Evolutionary conservation across 1,284 basidiomycete genomes (phyloP).

Genomic region (Laetiporus sulphureus): DNA sequence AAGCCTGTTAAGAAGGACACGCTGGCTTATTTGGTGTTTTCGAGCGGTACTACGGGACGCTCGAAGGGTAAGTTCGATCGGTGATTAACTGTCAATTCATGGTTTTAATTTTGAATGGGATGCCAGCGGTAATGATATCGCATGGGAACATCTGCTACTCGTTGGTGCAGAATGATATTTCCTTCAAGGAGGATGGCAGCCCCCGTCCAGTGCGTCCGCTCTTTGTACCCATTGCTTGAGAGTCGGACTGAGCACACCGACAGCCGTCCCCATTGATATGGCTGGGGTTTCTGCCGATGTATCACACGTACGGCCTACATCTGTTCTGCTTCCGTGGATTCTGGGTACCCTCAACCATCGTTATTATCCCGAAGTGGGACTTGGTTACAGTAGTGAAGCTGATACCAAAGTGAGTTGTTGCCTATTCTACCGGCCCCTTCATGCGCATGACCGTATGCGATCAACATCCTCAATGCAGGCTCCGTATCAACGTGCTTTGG

Average conservation of each 20-base stretch:
- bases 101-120: too few relatives aligned
- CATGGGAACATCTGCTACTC: conserved; percentile 59
- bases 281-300: conserved; percentile 59
- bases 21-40: conserved; percentile 67
- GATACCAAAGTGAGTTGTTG: conserved; percentile 36
- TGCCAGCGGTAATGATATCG: conserved; percentile 70
- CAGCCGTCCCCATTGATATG: conserved; percentile 27
- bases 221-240: too few relatives aligned
- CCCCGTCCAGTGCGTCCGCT: neutral
- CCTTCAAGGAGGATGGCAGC: conserved; percentile 16
- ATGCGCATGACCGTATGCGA: neutral
- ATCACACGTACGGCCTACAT: conserved; percentile 64
- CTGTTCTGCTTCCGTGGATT: conserved; percentile 43
- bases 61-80: conserved; percentile 52
- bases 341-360: conserved; percentile 35
- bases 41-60: conserved; percentile 70
- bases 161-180: conserved; percentile 34
- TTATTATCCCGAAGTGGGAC: conserved; percentile 60
- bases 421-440: neutral
- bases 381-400: conserved; percentile 34
- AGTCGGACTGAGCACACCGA: too few relatives aligned
- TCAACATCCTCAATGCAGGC: conserved; percentile 32
- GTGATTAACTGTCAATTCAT: too few relatives aligned
- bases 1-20: conserved; percentile 47
- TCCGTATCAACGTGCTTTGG: conserved; percentile 40